Evolutionary conservation across 1,284 basidiomycete species (phyloP).

Genomic region (Tilletia horrida): DNA sequence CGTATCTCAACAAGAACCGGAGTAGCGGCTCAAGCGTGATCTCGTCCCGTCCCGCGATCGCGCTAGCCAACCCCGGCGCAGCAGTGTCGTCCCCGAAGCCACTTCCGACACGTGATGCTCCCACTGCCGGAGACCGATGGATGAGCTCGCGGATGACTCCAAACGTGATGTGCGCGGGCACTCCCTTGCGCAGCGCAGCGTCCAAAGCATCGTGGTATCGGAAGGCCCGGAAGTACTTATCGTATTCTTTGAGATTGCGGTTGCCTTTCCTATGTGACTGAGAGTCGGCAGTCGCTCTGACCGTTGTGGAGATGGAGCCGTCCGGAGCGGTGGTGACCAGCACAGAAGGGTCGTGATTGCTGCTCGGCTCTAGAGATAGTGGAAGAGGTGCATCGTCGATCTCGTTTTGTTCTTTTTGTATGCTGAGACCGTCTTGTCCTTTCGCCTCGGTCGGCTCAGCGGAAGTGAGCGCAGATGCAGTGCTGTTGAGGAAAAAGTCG

Average conservation of each 20-base stretch:
- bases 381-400: neutral
- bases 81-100: conserved; percentile 21
- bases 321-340: conserved; percentile 1
- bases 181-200: conserved; percentile 45
- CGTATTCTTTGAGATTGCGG: conserved; percentile 74
- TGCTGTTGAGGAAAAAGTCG: conserved; percentile 64
- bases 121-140: conserved; percentile 59
- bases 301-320: conserved; percentile 12
- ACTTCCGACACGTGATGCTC: neutral
- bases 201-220: conserved; percentile 89
- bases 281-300: neutral
- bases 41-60: conserved; percentile 86
- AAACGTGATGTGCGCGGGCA: conserved; percentile 65
- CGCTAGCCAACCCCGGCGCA: conserved; percentile 74
- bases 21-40: conserved; percentile 88
- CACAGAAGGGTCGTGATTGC: neutral
- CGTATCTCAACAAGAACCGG: conserved; percentile 75
- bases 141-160: conserved; percentile 89
- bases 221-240: conserved; percentile 83
- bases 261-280: neutral
- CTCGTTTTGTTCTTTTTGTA: neutral
- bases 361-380: neutral
- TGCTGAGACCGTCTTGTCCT: neutral
- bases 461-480: neutral
- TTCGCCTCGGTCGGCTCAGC: neutral